phyloP scores from a whole-genome alignment of 2,329 filamentous ascomycete genomes.

The Magnaporthales sp. region DNA sequence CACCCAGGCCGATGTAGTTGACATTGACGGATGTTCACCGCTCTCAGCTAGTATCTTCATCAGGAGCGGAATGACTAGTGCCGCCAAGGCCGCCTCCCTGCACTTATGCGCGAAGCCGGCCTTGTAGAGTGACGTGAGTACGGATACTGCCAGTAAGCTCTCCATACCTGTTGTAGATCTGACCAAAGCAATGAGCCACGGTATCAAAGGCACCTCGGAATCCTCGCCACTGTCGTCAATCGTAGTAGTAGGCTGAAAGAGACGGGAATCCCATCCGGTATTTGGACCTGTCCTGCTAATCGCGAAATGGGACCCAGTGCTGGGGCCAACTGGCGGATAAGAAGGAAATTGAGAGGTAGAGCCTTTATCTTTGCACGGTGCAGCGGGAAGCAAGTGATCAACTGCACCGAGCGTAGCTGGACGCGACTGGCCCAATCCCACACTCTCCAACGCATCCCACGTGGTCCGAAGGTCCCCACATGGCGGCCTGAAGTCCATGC shows the following conservation, averaged over 20 bases:
- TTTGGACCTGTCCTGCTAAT: constrained; percentile 18
- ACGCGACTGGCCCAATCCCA: constrained; percentile 37
- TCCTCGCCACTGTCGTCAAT: constrained; percentile 39
- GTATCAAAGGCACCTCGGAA: constrained; percentile 60
- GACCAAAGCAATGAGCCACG: constrained; percentile 62
- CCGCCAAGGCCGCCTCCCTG: constrained; percentile 55
- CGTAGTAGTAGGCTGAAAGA: constrained; percentile 16
- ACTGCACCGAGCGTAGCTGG: constrained; percentile 45
- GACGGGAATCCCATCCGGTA: constrained; percentile 23
- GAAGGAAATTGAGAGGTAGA: constrained; percentile 33
- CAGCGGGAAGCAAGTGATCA: constrained; percentile 54
- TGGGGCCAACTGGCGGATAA: neutral
- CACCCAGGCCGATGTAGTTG: constrained; percentile 17
- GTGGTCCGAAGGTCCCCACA: constrained; percentile 37
- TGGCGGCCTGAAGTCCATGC: constrained; percentile 40
- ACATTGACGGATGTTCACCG: constrained; percentile 15
- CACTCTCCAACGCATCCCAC: constrained; percentile 44
- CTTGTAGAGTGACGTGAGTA: constrained; percentile 62
- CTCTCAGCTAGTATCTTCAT: constrained; percentile 48
- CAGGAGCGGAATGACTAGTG: constrained; percentile 62
- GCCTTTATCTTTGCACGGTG: constrained; percentile 31
- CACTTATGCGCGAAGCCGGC: constrained; percentile 56
- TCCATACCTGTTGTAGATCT: constrained; percentile 49
- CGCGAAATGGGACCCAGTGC: neutral
- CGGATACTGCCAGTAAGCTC: constrained; percentile 58